Evolutionary conservation across 768 basidiomycete species (phyloP).

Genomic region (Boletus patriciae): DNA sequence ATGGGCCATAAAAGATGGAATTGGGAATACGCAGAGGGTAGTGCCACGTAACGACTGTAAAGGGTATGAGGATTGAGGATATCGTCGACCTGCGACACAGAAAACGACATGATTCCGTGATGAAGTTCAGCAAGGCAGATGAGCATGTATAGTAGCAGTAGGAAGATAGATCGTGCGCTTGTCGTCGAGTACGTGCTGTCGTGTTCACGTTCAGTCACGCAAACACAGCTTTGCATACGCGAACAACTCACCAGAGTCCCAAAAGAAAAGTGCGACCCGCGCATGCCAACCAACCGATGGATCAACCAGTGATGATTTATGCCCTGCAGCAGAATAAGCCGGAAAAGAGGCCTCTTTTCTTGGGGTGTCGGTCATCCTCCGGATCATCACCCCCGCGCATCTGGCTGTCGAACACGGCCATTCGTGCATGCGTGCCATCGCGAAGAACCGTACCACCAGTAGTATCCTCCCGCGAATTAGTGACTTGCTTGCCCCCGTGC

Average conservation of each 20-base stretch:
- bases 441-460: constrained; percentile 42
- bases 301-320: constrained; percentile 38
- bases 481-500: constrained; percentile 48
- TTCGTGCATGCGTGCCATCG: constrained; percentile 42
- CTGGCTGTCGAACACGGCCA: constrained; percentile 71
- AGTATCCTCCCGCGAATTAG: constrained; percentile 53
- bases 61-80: constrained; percentile 30
- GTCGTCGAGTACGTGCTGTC: constrained; percentile 32
- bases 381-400: constrained; percentile 58
- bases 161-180: constrained; percentile 33
- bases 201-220: background rate
- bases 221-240: background rate
- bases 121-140: constrained; percentile 34
- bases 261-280: constrained; percentile 30
- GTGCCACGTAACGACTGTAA: constrained; percentile 31
- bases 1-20: constrained; percentile 4
- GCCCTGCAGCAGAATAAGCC: constrained; percentile 68
- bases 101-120: constrained; percentile 28
- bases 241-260: constrained; percentile 25
- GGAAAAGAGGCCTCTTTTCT: constrained; percentile 62
- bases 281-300: constrained; percentile 22
- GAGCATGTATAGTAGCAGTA: constrained; percentile 34
- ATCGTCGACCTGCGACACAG: constrained; percentile 34
- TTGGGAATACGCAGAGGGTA: constrained; percentile 13
- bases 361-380: constrained; percentile 65